A percentile compares a stretch with the other conserved stretches of the same genome.
phyloP scores from a whole-genome alignment of 1,284 basidiomycete genomes.

The Rhodotorula glutinis region DNA sequence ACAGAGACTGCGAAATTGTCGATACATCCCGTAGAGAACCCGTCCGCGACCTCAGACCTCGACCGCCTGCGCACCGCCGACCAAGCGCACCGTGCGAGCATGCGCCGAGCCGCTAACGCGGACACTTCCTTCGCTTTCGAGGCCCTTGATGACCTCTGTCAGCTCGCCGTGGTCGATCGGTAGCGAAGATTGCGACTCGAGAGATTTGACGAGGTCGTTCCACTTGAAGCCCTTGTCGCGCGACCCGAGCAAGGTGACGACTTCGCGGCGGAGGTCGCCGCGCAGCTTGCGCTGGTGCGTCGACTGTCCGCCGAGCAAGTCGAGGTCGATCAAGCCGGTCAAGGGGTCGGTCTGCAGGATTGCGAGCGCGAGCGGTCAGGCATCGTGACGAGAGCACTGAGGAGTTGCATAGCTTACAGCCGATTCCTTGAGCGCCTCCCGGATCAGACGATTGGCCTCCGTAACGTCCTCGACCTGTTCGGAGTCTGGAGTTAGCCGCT shows the following conservation, averaged over 20 bases:
- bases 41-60: conserved; percentile 8
- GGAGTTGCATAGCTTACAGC: conserved; percentile 40
- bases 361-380: not conserved
- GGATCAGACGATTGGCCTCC: conserved; percentile 89
- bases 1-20: not conserved
- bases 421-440: conserved; percentile 83
- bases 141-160: conserved; percentile 53
- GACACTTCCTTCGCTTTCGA: conserved; percentile 35
- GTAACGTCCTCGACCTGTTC: conserved; percentile 63
- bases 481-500: not conserved
- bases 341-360: conserved; percentile 69
- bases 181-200: conserved; percentile 76
- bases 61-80: conserved; percentile 17
- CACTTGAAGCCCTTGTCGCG: conserved; percentile 64
- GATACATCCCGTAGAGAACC: too few species aligned
- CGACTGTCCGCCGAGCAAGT: conserved; percentile 88
- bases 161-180: conserved; percentile 61
- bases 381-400: not conserved
- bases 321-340: conserved; percentile 94
- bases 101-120: conserved; percentile 19
- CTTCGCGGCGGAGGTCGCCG: conserved; percentile 77
- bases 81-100: conserved; percentile 12
- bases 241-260: conserved; percentile 63
- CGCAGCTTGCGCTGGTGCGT: conserved; percentile 74
- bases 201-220: conserved; percentile 67